Conservation (phyloP, 345 rosid species). For the Heritiera littoralis region DNA sequence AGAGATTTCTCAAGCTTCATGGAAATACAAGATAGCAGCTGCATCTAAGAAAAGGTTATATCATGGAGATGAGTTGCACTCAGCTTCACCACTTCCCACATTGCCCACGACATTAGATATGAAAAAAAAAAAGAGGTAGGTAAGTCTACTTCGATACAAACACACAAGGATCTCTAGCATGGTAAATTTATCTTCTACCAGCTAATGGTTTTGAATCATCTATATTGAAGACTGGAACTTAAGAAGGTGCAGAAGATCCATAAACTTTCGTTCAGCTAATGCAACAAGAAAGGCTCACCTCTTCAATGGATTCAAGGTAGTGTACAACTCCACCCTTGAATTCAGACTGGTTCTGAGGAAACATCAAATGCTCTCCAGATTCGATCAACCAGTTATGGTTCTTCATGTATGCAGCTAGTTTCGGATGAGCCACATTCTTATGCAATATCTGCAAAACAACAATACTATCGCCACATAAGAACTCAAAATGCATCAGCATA, state of each 20-base stretch:
- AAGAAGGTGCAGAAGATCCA: not conserved
- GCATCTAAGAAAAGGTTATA: constrained; percentile 5
- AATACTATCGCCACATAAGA: constrained; percentile 13
- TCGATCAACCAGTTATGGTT: constrained; percentile 70
- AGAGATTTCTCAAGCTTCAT: not conserved
- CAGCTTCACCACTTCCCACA: not conserved
- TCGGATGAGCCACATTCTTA: constrained; percentile 91
- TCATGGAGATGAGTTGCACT: not conserved
- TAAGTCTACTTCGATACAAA: not conserved
- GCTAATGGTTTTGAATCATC: not conserved
- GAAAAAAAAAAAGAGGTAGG: not conserved
- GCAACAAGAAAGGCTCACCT: constrained; percentile 45
- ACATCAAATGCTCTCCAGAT: constrained; percentile 66
- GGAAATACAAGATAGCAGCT: not conserved
- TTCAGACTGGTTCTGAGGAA: constrained; percentile 75
- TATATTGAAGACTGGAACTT: not conserved
- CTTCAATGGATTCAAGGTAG: constrained; percentile 92
- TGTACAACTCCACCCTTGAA: constrained; percentile 75
- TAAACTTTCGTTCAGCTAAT: not conserved
- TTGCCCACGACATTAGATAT: not conserved
- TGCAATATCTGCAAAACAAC: constrained; percentile 58
- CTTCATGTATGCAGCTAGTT: constrained; percentile 74
- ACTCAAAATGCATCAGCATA: constrained; percentile 17
- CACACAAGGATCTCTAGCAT: not conserved
- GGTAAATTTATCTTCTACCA: not conserved